A percentile compares a stretch with the other conserved stretches of the same genome.
Evolutionary conservation across 805 yeast species (phyloP).

Genomic region (Grigorovia yakushimaensis): DNA sequence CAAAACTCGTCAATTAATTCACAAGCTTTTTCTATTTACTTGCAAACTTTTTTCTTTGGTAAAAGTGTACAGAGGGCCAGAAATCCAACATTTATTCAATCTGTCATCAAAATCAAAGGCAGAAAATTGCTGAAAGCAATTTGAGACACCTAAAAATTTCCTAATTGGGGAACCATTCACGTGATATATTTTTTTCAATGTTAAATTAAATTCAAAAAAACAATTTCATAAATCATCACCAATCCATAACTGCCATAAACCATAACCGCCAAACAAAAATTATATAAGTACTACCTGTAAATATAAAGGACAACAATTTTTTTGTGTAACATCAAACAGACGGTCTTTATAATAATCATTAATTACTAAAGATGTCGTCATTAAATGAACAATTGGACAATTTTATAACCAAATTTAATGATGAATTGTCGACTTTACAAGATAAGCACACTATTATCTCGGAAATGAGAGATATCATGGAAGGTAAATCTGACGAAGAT

Average conservation of each 20-base stretch:
- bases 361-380: slow-evolving; percentile 14
- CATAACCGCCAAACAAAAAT: not conserved
- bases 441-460: slow-evolving; percentile 60
- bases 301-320: no score
- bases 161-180: slow-evolving; percentile 1
- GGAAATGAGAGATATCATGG: slow-evolving; percentile 80
- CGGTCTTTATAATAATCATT: not conserved
- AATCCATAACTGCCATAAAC: not conserved
- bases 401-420: slow-evolving; percentile 52
- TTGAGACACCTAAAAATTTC: not conserved
- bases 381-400: slow-evolving; percentile 48
- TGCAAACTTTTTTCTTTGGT: no score
- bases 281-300: not conserved
- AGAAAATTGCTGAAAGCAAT: no score
- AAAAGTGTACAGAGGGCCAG: no score
- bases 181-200: slow-evolving; percentile 3
- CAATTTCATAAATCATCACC: not conserved
- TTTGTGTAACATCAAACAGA: not conserved
- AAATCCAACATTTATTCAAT: no score
- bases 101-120: no score
- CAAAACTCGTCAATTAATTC: no score
- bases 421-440: slow-evolving; percentile 46
- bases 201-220: not conserved
- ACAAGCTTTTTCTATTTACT: no score
- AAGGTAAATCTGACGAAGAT: slow-evolving; percentile 72